A percentile compares a stretch with the other conserved stretches of the same genome.
Evolutionary conservation across 768 basidiomycete genomes (phyloP).

Genomic region (Mycena epipterygia): DNA sequence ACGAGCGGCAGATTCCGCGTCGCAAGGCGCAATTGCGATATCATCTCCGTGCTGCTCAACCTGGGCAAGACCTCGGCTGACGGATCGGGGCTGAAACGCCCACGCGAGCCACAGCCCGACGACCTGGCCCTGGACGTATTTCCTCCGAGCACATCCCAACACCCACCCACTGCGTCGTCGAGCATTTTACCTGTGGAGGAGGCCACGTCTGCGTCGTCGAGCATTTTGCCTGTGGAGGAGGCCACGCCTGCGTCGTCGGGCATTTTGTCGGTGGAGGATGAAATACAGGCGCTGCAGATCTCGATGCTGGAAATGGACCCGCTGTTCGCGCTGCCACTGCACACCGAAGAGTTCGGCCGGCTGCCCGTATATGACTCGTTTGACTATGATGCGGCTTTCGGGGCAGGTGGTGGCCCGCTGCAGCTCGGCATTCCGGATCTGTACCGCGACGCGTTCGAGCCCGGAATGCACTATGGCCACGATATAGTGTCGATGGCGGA

Average conservation of each 20-base stretch:
- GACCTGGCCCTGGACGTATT: no score
- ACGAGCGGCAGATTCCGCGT: neutral
- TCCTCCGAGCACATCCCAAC: neutral
- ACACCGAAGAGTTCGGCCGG: constrained; percentile 4
- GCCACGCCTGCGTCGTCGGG: neutral
- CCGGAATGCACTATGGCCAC: neutral
- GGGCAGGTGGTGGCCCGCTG: neutral
- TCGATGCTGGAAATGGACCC: neutral
- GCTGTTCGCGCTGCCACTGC: neutral
- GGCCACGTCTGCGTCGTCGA: neutral
- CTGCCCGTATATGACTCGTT: constrained; percentile 1
- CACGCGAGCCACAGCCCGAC: no score
- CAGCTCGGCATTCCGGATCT: constrained; percentile 24
- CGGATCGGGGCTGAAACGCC: neutral
- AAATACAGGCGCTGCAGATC: neutral
- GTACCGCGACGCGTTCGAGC: neutral
- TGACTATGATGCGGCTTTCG: neutral
- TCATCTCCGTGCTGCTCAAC: constrained; percentile 10
- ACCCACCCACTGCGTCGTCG: no score
- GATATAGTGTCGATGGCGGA: no score
- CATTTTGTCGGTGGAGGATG: neutral
- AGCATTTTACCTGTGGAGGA: neutral
- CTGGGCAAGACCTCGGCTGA: constrained; percentile 1
- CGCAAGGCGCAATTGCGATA: constrained; percentile 17
- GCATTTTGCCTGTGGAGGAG: neutral